Base-by-base conservation (phyloP, 2,329 filamentous ascomycete species). In the Scedosporium apiospermum region DNA sequence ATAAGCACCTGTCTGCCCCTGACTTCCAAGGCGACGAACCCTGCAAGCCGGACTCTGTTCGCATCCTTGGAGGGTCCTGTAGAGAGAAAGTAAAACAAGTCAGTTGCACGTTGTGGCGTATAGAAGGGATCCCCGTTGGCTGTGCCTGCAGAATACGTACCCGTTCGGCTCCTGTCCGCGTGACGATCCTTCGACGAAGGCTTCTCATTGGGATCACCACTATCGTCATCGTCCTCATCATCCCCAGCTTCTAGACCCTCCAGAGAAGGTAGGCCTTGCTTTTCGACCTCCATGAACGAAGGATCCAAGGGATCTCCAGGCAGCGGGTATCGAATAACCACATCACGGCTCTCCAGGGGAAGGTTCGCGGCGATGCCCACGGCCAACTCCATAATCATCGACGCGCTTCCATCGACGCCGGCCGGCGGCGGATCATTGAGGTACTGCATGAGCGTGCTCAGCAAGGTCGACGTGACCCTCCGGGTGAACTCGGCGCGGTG, bases 311-410 rank as follows among this genome's bases (percentile, higher is more conserved):
- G 73, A 55, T 89, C 84, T 53, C 90, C 90, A 0, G 95, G 93
- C 63, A 88, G 77, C 61, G 93, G 92, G 71, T 96, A 97, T 65
- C 88, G 86, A 65, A 99, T 88, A 53, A 86, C 87, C 16, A 99
- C 90, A 70, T 98, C 95, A 66, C 95, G 86, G 68, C 91, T 95
- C 75, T 99, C 95, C 46, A 96, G 77, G 0, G 95, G 93, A 57
- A 98, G 77, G 72, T 97, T 96, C 64, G 88, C 84, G 0, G 90
- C 86, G 66, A 99, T 92, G 65, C 88, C 88, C 34, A 98, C 84
- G 0, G 93, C 91, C 60, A 98, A 82, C 75, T 97, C 93, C 62
- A 97, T 83, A 72, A 99, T 98, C 87, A 95, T 96, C 62, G 88
- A 87, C 2, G 93, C 89, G 65, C 91, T 92, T 60, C 91, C 92